Conservation (phyloP, 495 filamentous ascomycete species). For the Hyaloscypha hepaticicola region DNA sequence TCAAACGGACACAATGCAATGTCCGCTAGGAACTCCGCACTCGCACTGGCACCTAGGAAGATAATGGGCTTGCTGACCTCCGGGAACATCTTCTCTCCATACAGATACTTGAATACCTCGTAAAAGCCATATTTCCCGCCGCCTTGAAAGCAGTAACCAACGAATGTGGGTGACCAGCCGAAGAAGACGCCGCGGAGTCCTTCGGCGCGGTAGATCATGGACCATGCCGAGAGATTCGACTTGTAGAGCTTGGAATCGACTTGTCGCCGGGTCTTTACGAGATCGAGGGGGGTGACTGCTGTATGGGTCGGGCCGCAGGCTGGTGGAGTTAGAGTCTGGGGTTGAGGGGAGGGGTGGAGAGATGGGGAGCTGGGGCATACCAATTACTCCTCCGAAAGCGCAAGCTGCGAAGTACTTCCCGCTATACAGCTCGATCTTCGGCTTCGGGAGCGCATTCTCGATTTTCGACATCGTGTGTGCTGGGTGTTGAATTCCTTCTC, state of each 20-base stretch:
- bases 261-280: conserved; percentile 72
- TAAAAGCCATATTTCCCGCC: conserved; percentile 78
- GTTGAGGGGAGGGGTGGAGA: conserved; percentile 14
- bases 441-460: conserved; percentile 30
- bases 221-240: conserved; percentile 67
- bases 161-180: conserved; percentile 68
- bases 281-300: conserved; percentile 50
- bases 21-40: conserved; percentile 69
- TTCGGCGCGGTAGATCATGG: conserved; percentile 60
- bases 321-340: conserved; percentile 24
- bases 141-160: conserved; percentile 72
- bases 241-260: conserved; percentile 70
- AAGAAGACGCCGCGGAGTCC: conserved; percentile 70
- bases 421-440: conserved; percentile 63
- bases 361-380: conserved; percentile 38
- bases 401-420: conserved; percentile 66
- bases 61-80: conserved; percentile 60
- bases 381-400: conserved; percentile 62
- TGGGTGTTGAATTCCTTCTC: not conserved
- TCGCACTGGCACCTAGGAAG: conserved; percentile 63
- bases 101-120: conserved; percentile 72
- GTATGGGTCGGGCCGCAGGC: conserved; percentile 64
- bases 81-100: conserved; percentile 64
- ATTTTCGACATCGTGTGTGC: conserved; percentile 21
- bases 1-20: conserved; percentile 67